These are phyloP conservation scores for Wilcoxina mikolae DNA, from an alignment of 495 filamentous ascomycete species.

Conservation along the genomic window DNA sequence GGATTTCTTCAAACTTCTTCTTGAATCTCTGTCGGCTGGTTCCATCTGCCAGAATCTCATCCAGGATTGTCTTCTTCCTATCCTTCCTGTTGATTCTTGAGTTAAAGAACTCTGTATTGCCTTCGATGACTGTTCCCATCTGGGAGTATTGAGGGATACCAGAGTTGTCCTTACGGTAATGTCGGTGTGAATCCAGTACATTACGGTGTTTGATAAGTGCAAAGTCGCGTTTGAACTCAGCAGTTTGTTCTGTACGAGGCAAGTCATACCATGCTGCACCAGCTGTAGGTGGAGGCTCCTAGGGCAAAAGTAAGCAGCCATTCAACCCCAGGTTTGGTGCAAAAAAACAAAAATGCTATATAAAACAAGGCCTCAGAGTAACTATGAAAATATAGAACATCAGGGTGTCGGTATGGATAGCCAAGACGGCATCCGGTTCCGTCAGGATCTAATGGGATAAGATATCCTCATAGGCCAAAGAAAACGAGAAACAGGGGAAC, in stretches of 20 bases:
- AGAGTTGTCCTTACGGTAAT: slow-evolving; percentile 72
- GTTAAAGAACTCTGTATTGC: slow-evolving; percentile 74
- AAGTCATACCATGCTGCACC: slow-evolving; percentile 68
- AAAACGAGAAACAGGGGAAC: not conserved
- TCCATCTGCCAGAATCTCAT: slow-evolving; percentile 62
- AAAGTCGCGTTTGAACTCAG: slow-evolving; percentile 67
- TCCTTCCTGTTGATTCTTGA: slow-evolving; percentile 70
- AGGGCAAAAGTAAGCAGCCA: slow-evolving; percentile 9
- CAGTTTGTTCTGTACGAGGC: slow-evolving; percentile 62
- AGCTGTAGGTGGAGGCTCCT: slow-evolving; percentile 44
- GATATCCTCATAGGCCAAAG: slow-evolving; percentile 52
- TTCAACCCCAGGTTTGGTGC: not conserved
- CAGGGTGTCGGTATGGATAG: slow-evolving; percentile 23
- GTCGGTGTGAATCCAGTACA: slow-evolving; percentile 74
- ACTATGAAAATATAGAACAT: slow-evolving; percentile 67
- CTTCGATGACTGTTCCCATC: slow-evolving; percentile 76
- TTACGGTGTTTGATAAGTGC: slow-evolving; percentile 77
- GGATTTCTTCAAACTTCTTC: slow-evolving; percentile 56
- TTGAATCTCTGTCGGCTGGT: slow-evolving; percentile 46
- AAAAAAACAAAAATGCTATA: slow-evolving; percentile 12
- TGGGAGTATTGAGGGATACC: slow-evolving; percentile 65
- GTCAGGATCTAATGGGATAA: slow-evolving; percentile 32
- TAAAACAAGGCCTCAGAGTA: slow-evolving; percentile 68
- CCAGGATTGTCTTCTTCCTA: slow-evolving; percentile 77
- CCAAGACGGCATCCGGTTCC: slow-evolving; percentile 43